phyloP scores from a whole-genome alignment of 2,329 filamentous ascomycete species.

The Hypoxylon sp. region DNA sequence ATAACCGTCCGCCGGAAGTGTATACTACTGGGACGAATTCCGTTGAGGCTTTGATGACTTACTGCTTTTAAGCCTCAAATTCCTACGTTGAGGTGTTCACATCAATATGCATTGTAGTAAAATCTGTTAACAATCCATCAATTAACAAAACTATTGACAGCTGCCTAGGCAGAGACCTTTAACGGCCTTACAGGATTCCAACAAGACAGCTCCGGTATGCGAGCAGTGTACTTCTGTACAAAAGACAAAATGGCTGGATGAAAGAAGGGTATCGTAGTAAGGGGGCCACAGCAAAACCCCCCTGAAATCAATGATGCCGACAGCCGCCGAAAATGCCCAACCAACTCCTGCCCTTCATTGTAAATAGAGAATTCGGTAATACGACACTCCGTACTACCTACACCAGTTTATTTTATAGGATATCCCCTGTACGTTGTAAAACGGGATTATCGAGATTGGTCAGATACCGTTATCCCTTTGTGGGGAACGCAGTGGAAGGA shows the following conservation, averaged over 20 bases:
- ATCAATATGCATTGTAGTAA: too few species aligned
- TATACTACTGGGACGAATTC: neutral
- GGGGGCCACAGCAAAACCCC: conserved; percentile 9
- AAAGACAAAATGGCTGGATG: neutral
- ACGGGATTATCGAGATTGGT: conserved; percentile 20
- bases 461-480: conserved; percentile 22
- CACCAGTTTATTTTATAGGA: too few species aligned
- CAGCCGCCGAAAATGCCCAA: neutral
- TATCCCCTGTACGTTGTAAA: neutral
- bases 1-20: neutral
- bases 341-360: conserved; percentile 10
- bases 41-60: too few species aligned
- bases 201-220: too few species aligned
- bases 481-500: conserved; percentile 22
- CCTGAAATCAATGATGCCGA: neutral
- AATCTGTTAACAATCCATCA: too few species aligned
- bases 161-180: too few species aligned
- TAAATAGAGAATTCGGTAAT: conserved; percentile 4
- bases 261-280: conserved; percentile 26
- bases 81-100: too few species aligned
- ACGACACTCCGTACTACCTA: neutral
- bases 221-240: conserved; percentile 1
- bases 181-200: too few species aligned
- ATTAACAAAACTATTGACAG: too few species aligned
- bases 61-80: too few species aligned